Evolutionary conservation across 768 basidiomycete genomes (phyloP), one percentile per base, ranked within the genome.

Genomic region (Pulveroboletus sp.): DNA sequence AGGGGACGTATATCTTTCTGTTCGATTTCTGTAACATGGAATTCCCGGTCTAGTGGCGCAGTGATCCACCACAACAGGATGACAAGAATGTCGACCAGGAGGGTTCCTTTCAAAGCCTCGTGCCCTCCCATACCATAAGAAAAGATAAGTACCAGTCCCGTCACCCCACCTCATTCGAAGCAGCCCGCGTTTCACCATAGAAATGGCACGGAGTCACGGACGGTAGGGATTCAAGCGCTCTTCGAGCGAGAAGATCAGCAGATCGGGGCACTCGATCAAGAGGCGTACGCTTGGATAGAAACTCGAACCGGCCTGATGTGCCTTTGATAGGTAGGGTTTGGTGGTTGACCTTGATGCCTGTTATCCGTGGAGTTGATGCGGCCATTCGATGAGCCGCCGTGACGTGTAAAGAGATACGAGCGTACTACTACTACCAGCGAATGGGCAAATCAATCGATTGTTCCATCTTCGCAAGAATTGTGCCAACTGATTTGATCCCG

Each of bases 371-470:
- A 61, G 22, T 74, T 73, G 24, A 66, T 68, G 14, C 26, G 38
- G 74, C 73, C 10, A 63, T 73, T 12, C 74, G 55, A 62, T 42
- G 76, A 73, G 20, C 61, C 52, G 7, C 71, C 76, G 34, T 70
- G 67, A 31, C 71, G 72, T 43, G 76, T 64, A 71, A 57, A 77
- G 74, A 36, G 72, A 74, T 43, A 61, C 47, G 45, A 57, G 29
- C 42, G 48, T 37, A 24, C 37, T 40, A 12, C n/a, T n/a, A 20
- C 37, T 39, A 39, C 13, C 32, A 40, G 29, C 19, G 32, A 40
- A 43, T 20, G 50, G 58, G 50, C 32, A 49, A 61, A 63, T 61
- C 54, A 60, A 61, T 61, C 60, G 51, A 56, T 38, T 37, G 40
- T 31, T 30, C 44, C 31, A n/a, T 50, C 49, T 62, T 59, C 39